These are phyloP conservation scores for Nemania serpens DNA, from an alignment of 2,329 filamentous ascomycete species.

Conservation along the genomic window DNA sequence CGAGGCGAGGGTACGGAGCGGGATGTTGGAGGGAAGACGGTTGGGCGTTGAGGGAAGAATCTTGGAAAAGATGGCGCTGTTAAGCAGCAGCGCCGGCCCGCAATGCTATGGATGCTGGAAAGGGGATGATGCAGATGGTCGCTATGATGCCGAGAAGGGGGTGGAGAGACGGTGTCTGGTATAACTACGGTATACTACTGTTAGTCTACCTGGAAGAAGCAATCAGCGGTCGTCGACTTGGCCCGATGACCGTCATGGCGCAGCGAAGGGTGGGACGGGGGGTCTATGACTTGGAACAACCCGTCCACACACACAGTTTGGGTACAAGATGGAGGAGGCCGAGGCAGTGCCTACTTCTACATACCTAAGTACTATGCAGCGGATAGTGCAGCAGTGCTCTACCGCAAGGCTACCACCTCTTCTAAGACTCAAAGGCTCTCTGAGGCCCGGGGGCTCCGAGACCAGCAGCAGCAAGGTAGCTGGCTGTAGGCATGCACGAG, in stretches of 20 bases:
- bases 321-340: background rate
- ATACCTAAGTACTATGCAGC: background rate
- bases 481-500: slow-evolving; percentile 6
- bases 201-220: slow-evolving; percentile 21
- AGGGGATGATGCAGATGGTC: slow-evolving; percentile 15
- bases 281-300: slow-evolving; percentile 11
- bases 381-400: background rate
- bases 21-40: slow-evolving; percentile 82
- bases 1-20: slow-evolving; percentile 73
- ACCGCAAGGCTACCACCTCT: too few species aligned
- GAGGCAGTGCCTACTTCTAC: background rate
- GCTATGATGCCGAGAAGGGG: slow-evolving; percentile 30
- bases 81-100: slow-evolving; percentile 72
- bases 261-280: slow-evolving; percentile 26
- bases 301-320: slow-evolving; percentile 7
- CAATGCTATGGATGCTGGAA: slow-evolving; percentile 43
- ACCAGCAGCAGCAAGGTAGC: too few species aligned
- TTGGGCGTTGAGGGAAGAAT: slow-evolving; percentile 77
- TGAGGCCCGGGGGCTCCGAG: too few species aligned
- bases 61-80: slow-evolving; percentile 78
- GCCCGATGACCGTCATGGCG: slow-evolving; percentile 30
- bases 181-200: background rate
- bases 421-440: background rate
- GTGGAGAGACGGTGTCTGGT: slow-evolving; percentile 38
- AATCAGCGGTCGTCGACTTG: slow-evolving; percentile 29